Evolutionary conservation across 2,329 filamentous ascomycete genomes (phyloP), one percentile per base, ranked within the genome.

Genomic region (Trichoderma gracile): DNA sequence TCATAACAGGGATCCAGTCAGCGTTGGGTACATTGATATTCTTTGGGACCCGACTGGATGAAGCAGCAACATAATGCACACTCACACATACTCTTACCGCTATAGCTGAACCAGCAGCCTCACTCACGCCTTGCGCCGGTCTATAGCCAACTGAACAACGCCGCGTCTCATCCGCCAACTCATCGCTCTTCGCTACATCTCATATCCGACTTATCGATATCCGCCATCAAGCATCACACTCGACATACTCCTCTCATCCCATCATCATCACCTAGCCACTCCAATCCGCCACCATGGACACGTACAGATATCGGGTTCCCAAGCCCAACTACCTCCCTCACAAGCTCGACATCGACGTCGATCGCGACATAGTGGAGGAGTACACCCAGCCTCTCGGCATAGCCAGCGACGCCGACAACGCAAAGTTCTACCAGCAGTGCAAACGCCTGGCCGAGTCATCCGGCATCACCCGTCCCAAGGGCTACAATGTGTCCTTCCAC

Each of bases 401-500:
- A 43, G 79, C 83, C 25, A 79, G 77, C 68, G 82, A 85, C 68
- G 74, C 81, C 66, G 84, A 86, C 59, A 84, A 87, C 71, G 82
- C 80, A 66, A 80, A 79, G 65, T 87, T 81, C 73, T 83, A 82
- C 68, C 80, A 79, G 72, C 85, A 86, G 74, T 84, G 84, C 75
- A 84, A 84, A 73, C 81, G 81, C 61, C 76, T 81, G 23, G 84
- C 84, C 25, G 79, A 83, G 65, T 80, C 84, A 58, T 84, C 91
- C 76, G 89, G 88, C 69, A 91, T 97, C 72, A 86, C 87, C 59
- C 85, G 88, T 42, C 93, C 94, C 1, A 89, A 90, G 73, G 93
- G 93, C 70, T 93, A 96, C 78, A 93, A 85, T 38, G 94, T 99
- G 53, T 97, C 94, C 10, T 98, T 93, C 78, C 95, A 99, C 76